Base-by-base conservation (phyloP, 1,284 basidiomycete genomes). In the Salmacisia buchloeana region DNA sequence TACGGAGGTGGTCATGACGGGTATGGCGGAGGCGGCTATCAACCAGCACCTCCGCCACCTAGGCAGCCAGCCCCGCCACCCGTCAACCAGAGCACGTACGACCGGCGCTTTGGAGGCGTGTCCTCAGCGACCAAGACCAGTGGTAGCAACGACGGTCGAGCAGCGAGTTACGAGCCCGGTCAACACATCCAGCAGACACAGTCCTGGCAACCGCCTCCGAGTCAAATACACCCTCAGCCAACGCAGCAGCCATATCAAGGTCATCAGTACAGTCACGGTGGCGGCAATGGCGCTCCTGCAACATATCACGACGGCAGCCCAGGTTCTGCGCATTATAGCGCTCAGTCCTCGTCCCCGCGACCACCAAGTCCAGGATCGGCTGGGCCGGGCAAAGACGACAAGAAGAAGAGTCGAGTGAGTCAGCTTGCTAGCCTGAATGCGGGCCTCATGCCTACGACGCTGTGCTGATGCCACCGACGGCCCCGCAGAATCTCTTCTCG, bases 331-430 rank as follows among this genome's bases (percentile, higher is more conserved):
- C 45, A 49, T 13, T 25, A 49, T 25, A 25, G 45, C 3, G 6
- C 45, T 27, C 21, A 27, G 25, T 18, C n/a, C 18, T 13, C 13
- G 1, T 18, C 29, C 12, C 49, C 29, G 49, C 23, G 25, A 15
- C 23, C 25, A 18, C 49, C 49, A 31, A 54, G 49, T 33, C 49
- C 49, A 12, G n/a, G 27, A 3, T 49, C 45, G 45, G 27, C 10
- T n/a, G 49, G 34, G 23, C 49, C n/a, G 27, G 29, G 49, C 6
- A 54, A 54, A n/a, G 41, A 21, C 18, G 49, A 54, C 27, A 54
- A 54, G 49, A 54, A 54, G 49, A 54, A 54, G 49, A 54, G 49
- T 31, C 31, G 49, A 31, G 49, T 54, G 49, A 54, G 49, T 54
- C 3, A 15, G 18, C 23, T 43, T 43, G 41, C 18, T 43, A 1